Percentiles rank a stretch among this genome's conserved stretches.
phyloP scores from a whole-genome alignment of 148 eudicot genomes.

The Heliosperma pusillum region DNA sequence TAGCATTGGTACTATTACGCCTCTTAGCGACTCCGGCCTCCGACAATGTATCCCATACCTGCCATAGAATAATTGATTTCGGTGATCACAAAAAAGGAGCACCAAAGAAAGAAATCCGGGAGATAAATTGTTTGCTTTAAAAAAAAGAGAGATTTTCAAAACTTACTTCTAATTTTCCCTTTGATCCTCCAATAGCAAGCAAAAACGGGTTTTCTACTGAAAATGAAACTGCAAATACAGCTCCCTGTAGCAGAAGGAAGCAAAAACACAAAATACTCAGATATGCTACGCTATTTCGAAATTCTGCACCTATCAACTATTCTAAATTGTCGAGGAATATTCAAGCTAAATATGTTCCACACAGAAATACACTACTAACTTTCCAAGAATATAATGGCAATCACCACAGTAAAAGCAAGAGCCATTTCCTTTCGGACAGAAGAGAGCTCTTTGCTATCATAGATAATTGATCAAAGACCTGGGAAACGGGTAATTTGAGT shows the following conservation, averaged over 20 bases:
- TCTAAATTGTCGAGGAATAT: neutral
- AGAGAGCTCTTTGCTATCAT: neutral
- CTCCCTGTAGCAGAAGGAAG: conserved; percentile 55
- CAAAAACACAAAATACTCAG: neutral
- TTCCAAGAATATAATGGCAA: neutral
- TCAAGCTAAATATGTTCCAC: neutral
- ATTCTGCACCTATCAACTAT: neutral
- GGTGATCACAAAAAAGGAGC: neutral
- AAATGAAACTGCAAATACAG: conserved; percentile 74
- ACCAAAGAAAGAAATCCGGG: neutral
- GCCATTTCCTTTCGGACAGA: too few relatives aligned
- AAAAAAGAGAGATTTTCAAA: neutral
- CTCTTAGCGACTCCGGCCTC: conserved; percentile 52
- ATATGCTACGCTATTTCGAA: neutral
- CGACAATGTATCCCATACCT: conserved; percentile 75
- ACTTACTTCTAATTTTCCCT: conserved; percentile 77
- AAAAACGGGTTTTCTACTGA: conserved; percentile 66
- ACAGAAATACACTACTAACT: neutral
- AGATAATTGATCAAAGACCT: neutral
- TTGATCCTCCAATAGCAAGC: conserved; percentile 89
- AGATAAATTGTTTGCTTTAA: neutral
- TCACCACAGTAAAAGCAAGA: neutral
- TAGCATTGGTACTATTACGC: conserved; percentile 31
- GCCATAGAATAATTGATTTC: conserved; percentile 15
- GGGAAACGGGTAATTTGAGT: too few relatives aligned